Conservation (phyloP, 192 early-diverging fungal genomes). For the Haplosporangium gracile region DNA sequence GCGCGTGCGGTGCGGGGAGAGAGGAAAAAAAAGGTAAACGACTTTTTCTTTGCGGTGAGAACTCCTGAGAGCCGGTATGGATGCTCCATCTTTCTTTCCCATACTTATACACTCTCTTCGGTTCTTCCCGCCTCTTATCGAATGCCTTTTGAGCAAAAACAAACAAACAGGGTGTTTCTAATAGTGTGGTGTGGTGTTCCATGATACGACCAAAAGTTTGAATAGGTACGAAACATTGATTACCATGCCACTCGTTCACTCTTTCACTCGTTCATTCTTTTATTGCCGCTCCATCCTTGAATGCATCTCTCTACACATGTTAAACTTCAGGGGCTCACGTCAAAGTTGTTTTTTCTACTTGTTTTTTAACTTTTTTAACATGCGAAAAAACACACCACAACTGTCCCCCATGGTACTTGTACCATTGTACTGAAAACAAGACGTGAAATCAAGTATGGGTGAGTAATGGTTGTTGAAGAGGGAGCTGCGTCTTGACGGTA, state of each 20-base stretch:
- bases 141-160: too few relatives aligned
- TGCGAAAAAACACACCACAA: background rate
- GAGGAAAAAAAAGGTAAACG: background rate
- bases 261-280: background rate
- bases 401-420: background rate
- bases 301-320: background rate
- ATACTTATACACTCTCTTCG: too few relatives aligned
- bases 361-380: background rate
- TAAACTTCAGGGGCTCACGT: background rate
- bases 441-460: background rate
- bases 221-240: too few relatives aligned
- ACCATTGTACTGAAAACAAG: background rate
- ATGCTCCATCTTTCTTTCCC: background rate
- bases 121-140: too few relatives aligned
- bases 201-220: too few relatives aligned
- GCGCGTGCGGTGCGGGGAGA: background rate
- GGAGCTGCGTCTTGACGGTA: background rate
- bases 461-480: background rate
- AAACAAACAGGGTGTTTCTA: too few relatives aligned
- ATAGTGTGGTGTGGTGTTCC: too few relatives aligned
- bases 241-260: too few relatives aligned
- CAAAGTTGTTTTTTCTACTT: background rate
- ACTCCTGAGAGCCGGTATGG: background rate
- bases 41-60: background rate
- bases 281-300: too few relatives aligned